Percentiles rank a stretch among this genome's conserved stretches.
These are phyloP conservation scores for Poa pratensis DNA, from an alignment of 176 grass and related monocot species.

Conservation along the genomic window DNA sequence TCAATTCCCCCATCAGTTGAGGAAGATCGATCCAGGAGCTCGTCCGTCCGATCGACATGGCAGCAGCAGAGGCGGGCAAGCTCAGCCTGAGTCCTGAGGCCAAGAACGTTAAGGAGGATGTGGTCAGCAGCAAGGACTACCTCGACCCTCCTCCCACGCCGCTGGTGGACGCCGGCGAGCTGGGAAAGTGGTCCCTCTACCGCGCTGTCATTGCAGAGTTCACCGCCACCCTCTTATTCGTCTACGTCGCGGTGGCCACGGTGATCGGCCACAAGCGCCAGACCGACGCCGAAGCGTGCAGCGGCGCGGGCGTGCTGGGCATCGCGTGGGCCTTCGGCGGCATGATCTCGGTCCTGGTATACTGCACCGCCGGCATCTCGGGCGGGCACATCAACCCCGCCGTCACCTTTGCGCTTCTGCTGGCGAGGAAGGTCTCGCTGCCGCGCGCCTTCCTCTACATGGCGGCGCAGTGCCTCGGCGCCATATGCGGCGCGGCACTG, in stretches of 20 bases:
- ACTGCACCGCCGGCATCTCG: conserved; percentile 97
- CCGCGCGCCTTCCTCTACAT: conserved; percentile 35
- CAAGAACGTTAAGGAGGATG: not conserved
- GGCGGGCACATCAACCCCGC: conserved; percentile 96
- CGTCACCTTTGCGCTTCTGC: conserved; percentile 69
- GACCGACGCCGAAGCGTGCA: conserved; percentile 39
- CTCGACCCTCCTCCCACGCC: not conserved
- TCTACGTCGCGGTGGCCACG: conserved; percentile 6
- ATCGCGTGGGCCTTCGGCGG: conserved; percentile 99
- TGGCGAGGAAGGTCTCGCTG: conserved; percentile 43
- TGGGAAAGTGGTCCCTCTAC: not conserved
- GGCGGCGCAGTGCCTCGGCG: conserved; percentile 78
- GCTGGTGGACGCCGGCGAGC: not conserved
- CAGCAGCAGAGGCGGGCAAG: not conserved
- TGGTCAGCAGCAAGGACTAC: not conserved
- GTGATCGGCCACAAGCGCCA: conserved; percentile 27
- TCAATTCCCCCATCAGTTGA: not conserved
- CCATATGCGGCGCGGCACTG: conserved; percentile 64
- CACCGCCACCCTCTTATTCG: not conserved
- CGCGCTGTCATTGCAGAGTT: not conserved
- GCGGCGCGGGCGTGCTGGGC: conserved; percentile 82
- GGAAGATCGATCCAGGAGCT: not conserved
- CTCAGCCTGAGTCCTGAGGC: not conserved
- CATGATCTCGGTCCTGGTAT: conserved; percentile 97
- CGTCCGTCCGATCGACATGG: not conserved